Base-by-base conservation (phyloP, 306 rosid species). In the Malus fusca region DNA sequence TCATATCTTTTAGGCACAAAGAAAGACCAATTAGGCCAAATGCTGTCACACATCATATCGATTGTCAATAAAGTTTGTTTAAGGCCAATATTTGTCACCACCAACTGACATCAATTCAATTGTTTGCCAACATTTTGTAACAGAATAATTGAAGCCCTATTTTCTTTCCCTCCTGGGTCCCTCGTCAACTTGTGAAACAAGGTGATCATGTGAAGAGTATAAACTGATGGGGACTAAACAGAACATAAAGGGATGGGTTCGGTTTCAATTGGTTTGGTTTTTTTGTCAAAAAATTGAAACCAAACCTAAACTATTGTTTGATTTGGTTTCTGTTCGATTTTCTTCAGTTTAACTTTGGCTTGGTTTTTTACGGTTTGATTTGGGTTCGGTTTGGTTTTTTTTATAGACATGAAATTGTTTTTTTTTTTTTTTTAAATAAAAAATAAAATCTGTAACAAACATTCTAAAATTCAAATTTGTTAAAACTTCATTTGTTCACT, bases 201-300 rank as follows among this genome's bases (percentile, higher is more conserved):
- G 26, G 21, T 10, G 14, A 56, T 56, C 43, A 6, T 5, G 31
- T 4, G 15, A 23, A 14, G 37, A 35, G 68, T 30, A 79, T 28
- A 64, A 72, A 25, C 22, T 72, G 78, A 72, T 53, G 61, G 53
- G 23, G 63, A 79, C 77, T 52, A 25, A 31, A 14, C 31, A 43
- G 4, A 21, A 30, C 12, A 31, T 15, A 31, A 33, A 37, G 10
- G 40, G 9, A 10, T 37, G 42, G 42, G 42, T 37, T 37, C 2
- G 2, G 42, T 37, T 7, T 37, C 10, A 37, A 37, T 6, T 1
- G 2, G 7, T 37, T 33, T 33, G 37, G 37, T 5, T 33, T 33
- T 33, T 33, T 33, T 33, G 37, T 33, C 37, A 33, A 33, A 33
- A 33, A 37, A 6, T 7, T 6, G 42, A 37, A 37, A 37, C 2